Base-by-base conservation (phyloP, 2,329 filamentous ascomycete species). In the Cucurbitaria berberidis region DNA sequence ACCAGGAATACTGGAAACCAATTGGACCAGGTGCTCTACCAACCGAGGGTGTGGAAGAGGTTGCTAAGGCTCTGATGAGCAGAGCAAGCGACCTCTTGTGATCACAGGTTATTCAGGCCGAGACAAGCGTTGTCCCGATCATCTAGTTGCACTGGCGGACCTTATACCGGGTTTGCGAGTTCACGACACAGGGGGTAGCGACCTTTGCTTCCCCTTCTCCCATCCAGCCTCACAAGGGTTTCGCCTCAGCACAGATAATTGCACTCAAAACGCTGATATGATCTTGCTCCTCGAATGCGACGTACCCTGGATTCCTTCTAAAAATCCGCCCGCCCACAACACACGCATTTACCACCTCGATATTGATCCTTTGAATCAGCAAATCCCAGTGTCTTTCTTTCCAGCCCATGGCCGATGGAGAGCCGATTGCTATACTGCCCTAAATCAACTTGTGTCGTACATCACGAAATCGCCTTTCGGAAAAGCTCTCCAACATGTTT, bases 331-430 rank as follows among this genome's bases (percentile, higher is more conserved):
- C 0, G 73, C 73, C 1, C 72, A 77, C 2, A 78, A 81, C 15
- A 82, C 82, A 18, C 80, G 78, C 56, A 76, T 89, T 49, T 87
- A 84, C 74, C 86, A 89, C 63, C 80, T 89, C 38, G 86, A 89
- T 60, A 79, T 86, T 42, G 86, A 89, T 60, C 85, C 86, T 1
- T 74, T 88, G 21, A 89, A 89, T 76, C 85, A 88, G 71, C 82
- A 87, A 71, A 91, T 91, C 80, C 88, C 88, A 0, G 78, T 91
- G 16, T 88, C 88, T 67, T 92, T 91, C 63, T 82, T 92, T 41
- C 80, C 82, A 10, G 86, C 89, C 1, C 78, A 84, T 55, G 82
- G 82, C 3, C 82, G 89, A 1, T 91, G 87, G 73, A 82, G 84
- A 34, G 89, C 87, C 5, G 87, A 91, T 65, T 82, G 84, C 2